Evolutionary conservation across 2,329 filamentous ascomycete genomes (phyloP).

Genomic region (Epichloe baconii): DNA sequence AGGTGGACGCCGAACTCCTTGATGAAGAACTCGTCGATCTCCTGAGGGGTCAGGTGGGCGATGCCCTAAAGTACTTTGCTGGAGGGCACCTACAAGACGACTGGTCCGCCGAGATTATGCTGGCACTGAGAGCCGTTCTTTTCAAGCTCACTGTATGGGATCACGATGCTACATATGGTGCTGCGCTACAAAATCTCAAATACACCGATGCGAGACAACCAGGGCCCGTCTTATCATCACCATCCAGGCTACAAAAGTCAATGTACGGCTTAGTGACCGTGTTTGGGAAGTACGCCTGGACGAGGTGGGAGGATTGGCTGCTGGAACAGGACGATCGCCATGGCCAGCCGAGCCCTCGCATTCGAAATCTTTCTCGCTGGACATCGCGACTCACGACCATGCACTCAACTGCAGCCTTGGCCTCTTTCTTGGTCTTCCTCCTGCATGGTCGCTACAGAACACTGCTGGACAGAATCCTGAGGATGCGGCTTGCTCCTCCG

Average conservation of each 20-base stretch:
- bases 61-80: slow-evolving; percentile 78
- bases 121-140: slow-evolving; percentile 62
- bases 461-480: slow-evolving; percentile 69
- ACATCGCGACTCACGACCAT: slow-evolving; percentile 57
- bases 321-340: slow-evolving; percentile 65
- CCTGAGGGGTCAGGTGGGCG: slow-evolving; percentile 72
- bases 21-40: slow-evolving; percentile 87
- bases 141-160: slow-evolving; percentile 98
- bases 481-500: slow-evolving; percentile 73
- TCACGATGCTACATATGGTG: slow-evolving; percentile 88
- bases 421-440: slow-evolving; percentile 82
- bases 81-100: slow-evolving; percentile 66
- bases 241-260: slow-evolving; percentile 71
- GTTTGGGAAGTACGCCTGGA: slow-evolving; percentile 79
- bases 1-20: slow-evolving; percentile 88
- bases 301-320: slow-evolving; percentile 81
- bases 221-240: slow-evolving; percentile 50
- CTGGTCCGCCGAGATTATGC: slow-evolving; percentile 73
- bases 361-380: slow-evolving; percentile 49
- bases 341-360: slow-evolving; percentile 40
- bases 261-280: slow-evolving; percentile 78
- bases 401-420: slow-evolving; percentile 70
- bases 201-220: slow-evolving; percentile 70
- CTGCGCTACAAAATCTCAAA: slow-evolving; percentile 77
- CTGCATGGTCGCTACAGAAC: slow-evolving; percentile 86